phyloP scores from a whole-genome alignment of 2,329 filamentous ascomycete species.

The Septoria petroselini region DNA sequence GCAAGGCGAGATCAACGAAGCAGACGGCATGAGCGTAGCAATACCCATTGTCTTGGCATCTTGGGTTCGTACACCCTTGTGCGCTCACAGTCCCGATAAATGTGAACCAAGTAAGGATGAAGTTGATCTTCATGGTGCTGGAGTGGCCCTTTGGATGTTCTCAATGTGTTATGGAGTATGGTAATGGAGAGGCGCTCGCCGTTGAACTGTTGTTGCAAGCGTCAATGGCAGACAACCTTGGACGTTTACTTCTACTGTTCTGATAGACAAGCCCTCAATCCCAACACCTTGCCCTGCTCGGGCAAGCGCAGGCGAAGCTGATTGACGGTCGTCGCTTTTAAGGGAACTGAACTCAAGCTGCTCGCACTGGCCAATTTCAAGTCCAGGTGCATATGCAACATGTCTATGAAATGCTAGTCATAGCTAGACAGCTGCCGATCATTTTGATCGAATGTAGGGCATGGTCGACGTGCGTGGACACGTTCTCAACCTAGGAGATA shows the following conservation, averaged over 20 bases:
- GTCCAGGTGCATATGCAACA: neutral
- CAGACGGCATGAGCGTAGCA: too few species aligned
- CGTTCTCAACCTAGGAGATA: neutral
- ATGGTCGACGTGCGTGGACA: neutral
- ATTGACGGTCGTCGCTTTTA: too few species aligned
- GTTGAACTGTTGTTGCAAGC: too few species aligned
- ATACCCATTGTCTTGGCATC: conserved; percentile 1
- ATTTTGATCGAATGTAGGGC: neutral
- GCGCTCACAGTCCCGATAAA: neutral
- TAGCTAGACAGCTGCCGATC: neutral
- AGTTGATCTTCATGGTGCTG: neutral
- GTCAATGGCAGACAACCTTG: too few species aligned
- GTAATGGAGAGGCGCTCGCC: too few species aligned
- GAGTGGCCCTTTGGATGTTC: too few species aligned
- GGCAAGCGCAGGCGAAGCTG: too few species aligned
- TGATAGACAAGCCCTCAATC: too few species aligned
- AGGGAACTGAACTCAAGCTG: neutral
- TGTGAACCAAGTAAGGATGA: neutral
- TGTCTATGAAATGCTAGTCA: neutral
- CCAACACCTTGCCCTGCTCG: too few species aligned
- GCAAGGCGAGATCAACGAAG: neutral
- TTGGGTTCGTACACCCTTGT: conserved; percentile 1
- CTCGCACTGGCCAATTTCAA: neutral
- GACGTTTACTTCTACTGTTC: neutral
- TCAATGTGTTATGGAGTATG: too few species aligned